Evolutionary conservation across 2,329 filamentous ascomycete genomes (phyloP).

Genomic region (Rutstroemia sp.): DNA sequence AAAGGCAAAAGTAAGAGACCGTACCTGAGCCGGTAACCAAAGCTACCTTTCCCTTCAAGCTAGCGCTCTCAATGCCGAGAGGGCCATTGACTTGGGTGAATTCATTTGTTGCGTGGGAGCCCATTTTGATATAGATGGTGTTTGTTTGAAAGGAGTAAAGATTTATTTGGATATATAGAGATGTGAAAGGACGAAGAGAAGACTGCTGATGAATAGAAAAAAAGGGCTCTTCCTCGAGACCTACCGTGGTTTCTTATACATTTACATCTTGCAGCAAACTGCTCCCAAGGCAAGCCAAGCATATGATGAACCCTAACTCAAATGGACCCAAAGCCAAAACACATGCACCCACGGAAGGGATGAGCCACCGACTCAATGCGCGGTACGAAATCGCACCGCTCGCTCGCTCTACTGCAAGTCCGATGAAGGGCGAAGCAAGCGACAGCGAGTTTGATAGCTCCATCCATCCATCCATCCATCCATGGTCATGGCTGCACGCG

Average conservation of each 20-base stretch:
- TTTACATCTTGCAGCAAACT: too few relatives aligned
- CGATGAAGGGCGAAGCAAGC: neutral
- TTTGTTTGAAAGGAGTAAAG: neutral
- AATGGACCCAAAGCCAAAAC: neutral
- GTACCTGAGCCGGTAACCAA: constrained; percentile 30
- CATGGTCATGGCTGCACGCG: too few relatives aligned
- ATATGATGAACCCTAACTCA: neutral
- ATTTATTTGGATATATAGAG: too few relatives aligned
- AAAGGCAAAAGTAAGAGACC: neutral
- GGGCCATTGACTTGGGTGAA: constrained; percentile 14
- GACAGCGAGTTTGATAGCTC: too few relatives aligned
- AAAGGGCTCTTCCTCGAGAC: neutral
- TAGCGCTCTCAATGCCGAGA: constrained; percentile 19
- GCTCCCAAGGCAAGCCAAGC: neutral
- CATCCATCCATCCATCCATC: too few relatives aligned
- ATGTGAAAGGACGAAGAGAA: too few relatives aligned
- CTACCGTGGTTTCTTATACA: neutral
- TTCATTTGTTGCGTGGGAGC: constrained; percentile 8
- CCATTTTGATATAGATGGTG: constrained; percentile 9
- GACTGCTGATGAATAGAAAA: too few relatives aligned
- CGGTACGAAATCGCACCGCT: neutral
- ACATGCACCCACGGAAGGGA: neutral
- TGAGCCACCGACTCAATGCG: constrained; percentile 1
- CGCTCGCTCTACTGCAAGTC: constrained; percentile 2
- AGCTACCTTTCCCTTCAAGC: constrained; percentile 24